These are phyloP conservation scores for Leishmania major DNA, from an alignment of 208 protist genomes.

Conservation along the genomic window DNA sequence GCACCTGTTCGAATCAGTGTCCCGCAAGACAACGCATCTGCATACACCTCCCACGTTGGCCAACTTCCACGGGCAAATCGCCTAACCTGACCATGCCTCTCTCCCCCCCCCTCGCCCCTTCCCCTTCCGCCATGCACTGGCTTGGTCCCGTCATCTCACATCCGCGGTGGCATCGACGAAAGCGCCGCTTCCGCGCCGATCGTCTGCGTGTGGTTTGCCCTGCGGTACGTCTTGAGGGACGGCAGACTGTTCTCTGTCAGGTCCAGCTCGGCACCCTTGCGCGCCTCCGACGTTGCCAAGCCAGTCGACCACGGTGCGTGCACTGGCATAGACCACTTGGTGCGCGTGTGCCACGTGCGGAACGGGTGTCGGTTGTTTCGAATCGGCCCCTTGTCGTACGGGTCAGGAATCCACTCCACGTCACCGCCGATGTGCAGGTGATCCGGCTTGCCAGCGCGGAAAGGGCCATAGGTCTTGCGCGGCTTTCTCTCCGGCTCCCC, in stretches of 20 bases:
- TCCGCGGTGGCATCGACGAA: conserved; percentile 40
- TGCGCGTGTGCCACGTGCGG: conserved; percentile 88
- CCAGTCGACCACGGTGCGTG: conserved; percentile 84
- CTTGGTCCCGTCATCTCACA: background rate
- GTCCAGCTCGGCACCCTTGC: conserved; percentile 61
- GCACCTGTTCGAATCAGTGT: background rate
- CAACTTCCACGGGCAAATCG: background rate
- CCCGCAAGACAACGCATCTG: background rate
- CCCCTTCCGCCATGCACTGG: background rate
- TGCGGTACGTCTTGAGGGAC: conserved; percentile 54
- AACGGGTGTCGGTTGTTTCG: conserved; percentile 68
- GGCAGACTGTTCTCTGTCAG: conserved; percentile 63
- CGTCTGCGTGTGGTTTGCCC: conserved; percentile 69
- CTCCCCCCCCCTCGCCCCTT: background rate
- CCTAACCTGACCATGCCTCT: background rate
- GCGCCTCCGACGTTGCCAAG: conserved; percentile 76
- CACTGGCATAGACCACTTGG: conserved; percentile 90
- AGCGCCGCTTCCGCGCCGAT: conserved; percentile 81
- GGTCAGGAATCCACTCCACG: conserved; percentile 87
- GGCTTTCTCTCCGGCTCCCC: conserved; percentile 58
- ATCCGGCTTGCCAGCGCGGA: conserved; percentile 74
- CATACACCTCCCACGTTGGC: background rate
- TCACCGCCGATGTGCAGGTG: conserved; percentile 60
- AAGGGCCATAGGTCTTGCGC: conserved; percentile 61
- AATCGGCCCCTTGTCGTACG: conserved; percentile 66